A percentile compares a stretch with the other conserved stretches of the same genome.
phyloP scores from a whole-genome alignment of 768 basidiomycete genomes.

The Hygrophorus pudorinus region DNA sequence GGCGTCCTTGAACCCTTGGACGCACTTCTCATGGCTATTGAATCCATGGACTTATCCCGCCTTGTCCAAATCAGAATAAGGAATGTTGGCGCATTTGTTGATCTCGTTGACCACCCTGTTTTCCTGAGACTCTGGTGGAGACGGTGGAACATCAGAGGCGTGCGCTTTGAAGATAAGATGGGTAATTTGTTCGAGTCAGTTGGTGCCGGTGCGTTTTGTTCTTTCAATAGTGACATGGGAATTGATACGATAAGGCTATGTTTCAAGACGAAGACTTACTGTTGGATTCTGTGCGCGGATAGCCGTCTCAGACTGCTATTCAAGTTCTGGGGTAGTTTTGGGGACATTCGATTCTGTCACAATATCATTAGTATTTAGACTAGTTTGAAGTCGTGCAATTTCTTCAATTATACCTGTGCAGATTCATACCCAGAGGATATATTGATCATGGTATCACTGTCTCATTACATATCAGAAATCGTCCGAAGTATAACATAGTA shows the following conservation, averaged over 20 bases:
- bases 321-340: too few species aligned
- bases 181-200: neutral
- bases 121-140: constrained; percentile 21
- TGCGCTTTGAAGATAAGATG: constrained; percentile 1
- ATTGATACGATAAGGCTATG: too few species aligned
- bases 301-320: too few species aligned
- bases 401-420: too few species aligned
- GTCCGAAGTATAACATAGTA: too few species aligned
- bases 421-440: too few species aligned
- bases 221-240: neutral
- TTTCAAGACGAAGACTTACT: constrained; percentile 1
- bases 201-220: neutral
- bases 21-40: constrained; percentile 26
- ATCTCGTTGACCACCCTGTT: constrained; percentile 16
- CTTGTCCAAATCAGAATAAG: constrained; percentile 29
- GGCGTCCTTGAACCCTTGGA: constrained; percentile 34
- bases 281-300: neutral
- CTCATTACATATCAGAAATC: too few species aligned
- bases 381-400: too few species aligned
- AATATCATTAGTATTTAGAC: too few species aligned
- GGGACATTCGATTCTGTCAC: too few species aligned
- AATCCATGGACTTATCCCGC: constrained; percentile 23
- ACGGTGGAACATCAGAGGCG: constrained; percentile 13
- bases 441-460: too few species aligned
- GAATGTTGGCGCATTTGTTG: constrained; percentile 27